Evolutionary conservation across 2,329 filamentous ascomycete genomes (phyloP).

Genomic region (Colletotrichum eremochloae): DNA sequence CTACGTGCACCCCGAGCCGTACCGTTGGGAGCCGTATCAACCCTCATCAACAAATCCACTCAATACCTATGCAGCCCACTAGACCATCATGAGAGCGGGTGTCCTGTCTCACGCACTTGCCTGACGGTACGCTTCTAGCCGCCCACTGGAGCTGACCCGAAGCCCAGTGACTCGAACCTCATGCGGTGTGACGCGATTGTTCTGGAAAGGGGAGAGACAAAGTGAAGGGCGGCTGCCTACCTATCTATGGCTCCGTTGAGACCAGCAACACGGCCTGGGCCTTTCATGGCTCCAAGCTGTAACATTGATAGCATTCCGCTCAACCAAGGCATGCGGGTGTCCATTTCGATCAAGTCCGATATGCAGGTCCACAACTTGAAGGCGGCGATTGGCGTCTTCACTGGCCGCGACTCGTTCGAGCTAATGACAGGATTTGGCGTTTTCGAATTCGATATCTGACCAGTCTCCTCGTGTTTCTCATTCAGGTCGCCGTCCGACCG

Average conservation of each 20-base stretch:
- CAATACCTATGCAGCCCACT: constrained; percentile 15
- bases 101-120: constrained; percentile 51
- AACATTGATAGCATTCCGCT: constrained; percentile 79
- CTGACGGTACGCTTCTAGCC: constrained; percentile 46
- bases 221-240: constrained; percentile 71
- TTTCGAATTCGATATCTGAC: constrained; percentile 46
- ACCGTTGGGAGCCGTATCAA: constrained; percentile 23
- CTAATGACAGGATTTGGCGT: constrained; percentile 41
- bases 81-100: constrained; percentile 14
- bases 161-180: constrained; percentile 60
- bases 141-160: constrained; percentile 54
- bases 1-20: constrained; percentile 37
- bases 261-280: constrained; percentile 81
- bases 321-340: constrained; percentile 91
- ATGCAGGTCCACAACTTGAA: constrained; percentile 84
- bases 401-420: constrained; percentile 34
- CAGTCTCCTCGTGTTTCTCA: constrained; percentile 41
- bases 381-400: constrained; percentile 75
- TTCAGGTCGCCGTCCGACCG: constrained; percentile 50
- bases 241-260: constrained; percentile 87
- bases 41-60: constrained; percentile 14
- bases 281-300: constrained; percentile 79
- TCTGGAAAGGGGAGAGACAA: constrained; percentile 32
- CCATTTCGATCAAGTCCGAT: constrained; percentile 79
- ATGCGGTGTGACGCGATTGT: constrained; percentile 58